Conservation (phyloP, 495 filamentous ascomycete species). For the Penicillium simplicissimum region DNA sequence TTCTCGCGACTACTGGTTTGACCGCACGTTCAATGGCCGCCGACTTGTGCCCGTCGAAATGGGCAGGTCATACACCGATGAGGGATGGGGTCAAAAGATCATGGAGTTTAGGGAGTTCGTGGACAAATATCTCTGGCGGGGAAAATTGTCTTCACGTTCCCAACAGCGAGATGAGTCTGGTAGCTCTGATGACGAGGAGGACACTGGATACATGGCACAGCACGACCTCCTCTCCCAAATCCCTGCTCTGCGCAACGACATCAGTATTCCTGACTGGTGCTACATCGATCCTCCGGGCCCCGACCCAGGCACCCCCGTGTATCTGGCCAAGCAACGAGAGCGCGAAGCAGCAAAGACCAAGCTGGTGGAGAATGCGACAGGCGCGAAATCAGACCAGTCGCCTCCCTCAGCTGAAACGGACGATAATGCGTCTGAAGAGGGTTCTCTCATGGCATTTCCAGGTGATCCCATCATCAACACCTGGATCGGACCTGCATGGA, state of each 20-base stretch:
- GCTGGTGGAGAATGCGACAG: neutral
- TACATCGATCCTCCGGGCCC: slow-evolving; percentile 61
- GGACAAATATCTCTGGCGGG: slow-evolving; percentile 52
- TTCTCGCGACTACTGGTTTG: slow-evolving; percentile 70
- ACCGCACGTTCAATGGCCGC: slow-evolving; percentile 71
- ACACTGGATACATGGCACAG: slow-evolving; percentile 83
- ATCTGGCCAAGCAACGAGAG: slow-evolving; percentile 45
- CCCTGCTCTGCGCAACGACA: slow-evolving; percentile 72
- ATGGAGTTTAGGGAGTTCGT: slow-evolving; percentile 76
- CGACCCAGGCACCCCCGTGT: slow-evolving; percentile 50
- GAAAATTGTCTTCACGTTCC: slow-evolving; percentile 2
- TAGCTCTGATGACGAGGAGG: slow-evolving; percentile 16
- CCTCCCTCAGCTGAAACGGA: slow-evolving; percentile 19
- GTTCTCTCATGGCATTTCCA: slow-evolving; percentile 20
- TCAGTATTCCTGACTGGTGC: slow-evolving; percentile 81
- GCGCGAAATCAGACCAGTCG: slow-evolving; percentile 36
- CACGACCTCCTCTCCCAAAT: slow-evolving; percentile 86
- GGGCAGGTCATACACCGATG: slow-evolving; percentile 86
- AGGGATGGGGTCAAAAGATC: slow-evolving; percentile 82
- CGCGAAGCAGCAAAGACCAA: slow-evolving; percentile 23
- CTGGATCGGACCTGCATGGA: slow-evolving; percentile 88
- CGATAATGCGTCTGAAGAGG: slow-evolving; percentile 11
- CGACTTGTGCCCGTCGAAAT: slow-evolving; percentile 86
- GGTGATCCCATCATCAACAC: slow-evolving; percentile 64
- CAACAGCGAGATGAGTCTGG: slow-evolving; percentile 2